Conservation (phyloP, 2,329 filamentous ascomycete genomes). For the Penicillium sp. region DNA sequence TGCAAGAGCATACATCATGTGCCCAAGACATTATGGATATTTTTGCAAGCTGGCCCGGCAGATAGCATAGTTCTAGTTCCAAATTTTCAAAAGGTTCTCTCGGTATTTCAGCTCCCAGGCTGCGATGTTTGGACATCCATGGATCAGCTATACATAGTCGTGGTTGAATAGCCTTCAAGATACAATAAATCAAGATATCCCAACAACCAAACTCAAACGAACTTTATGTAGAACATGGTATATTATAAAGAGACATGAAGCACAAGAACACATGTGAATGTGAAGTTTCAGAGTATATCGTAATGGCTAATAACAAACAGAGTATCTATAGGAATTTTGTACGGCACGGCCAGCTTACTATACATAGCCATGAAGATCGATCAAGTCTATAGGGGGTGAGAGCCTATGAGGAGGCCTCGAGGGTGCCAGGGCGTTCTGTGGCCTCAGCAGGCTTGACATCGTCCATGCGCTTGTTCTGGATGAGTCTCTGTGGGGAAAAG, state of each 20-base stretch:
- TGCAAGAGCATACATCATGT: not conserved
- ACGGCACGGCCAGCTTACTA: conserved; percentile 2
- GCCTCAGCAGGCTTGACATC: conserved; percentile 44
- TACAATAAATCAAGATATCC: not conserved
- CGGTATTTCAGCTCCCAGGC: too few species aligned
- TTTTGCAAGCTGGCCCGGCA: not conserved
- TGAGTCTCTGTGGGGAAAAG: conserved; percentile 35
- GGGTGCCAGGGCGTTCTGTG: conserved; percentile 43
- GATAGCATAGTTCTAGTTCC: not conserved
- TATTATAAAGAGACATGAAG: conserved; percentile 2
- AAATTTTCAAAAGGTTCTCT: too few species aligned
- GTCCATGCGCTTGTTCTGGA: conserved; percentile 44
- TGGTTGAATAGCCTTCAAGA: not conserved
- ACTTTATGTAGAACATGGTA: not conserved
- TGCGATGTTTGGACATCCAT: too few species aligned
- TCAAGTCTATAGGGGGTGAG: not conserved
- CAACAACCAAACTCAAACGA: too few species aligned
- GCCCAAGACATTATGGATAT: not conserved
- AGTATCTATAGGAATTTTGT: conserved; percentile 22
- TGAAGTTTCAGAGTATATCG: conserved; percentile 10
- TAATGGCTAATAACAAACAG: conserved; percentile 23
- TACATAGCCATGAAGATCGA: conserved; percentile 2
- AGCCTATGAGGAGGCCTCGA: conserved; percentile 35
- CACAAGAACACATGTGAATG: not conserved
- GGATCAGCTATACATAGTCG: not conserved